Evolutionary conservation across 345 rosid species (phyloP).

Genomic region (Rhodomyrtus tomentosa): DNA sequence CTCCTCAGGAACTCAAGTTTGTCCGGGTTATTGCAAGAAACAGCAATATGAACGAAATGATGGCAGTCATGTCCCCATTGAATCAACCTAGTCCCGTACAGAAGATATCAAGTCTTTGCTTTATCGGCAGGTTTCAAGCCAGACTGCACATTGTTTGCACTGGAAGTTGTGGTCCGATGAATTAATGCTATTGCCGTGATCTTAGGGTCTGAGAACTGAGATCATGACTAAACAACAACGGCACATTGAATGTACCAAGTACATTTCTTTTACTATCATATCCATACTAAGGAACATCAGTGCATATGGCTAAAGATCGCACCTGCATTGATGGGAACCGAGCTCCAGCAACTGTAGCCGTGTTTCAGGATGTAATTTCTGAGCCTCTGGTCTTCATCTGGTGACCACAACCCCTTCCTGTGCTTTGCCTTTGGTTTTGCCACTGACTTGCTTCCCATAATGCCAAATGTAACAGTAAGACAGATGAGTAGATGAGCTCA

Average conservation of each 20-base stretch:
- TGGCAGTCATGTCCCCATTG: not conserved
- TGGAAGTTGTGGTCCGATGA: not conserved
- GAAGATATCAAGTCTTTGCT: not conserved
- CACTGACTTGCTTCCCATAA: conserved; percentile 31
- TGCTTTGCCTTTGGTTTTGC: conserved; percentile 54
- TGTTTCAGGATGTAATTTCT: conserved; percentile 41
- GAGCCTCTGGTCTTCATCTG: conserved; percentile 89
- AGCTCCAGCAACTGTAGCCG: conserved; percentile 87
- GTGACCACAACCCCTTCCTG: conserved; percentile 94
- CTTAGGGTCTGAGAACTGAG: not conserved
- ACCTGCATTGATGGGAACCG: conserved; percentile 85
- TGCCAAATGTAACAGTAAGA: not conserved
- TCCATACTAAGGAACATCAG: not conserved
- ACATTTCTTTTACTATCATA: not conserved
- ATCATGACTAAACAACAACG: not conserved
- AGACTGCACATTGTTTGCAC: not conserved
- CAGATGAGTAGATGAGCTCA: not conserved
- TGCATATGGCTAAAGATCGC: not conserved
- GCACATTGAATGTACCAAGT: not conserved
- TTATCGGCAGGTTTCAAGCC: not conserved
- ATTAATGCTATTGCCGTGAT: not conserved
- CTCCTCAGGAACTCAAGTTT: not conserved
- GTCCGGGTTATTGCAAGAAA: not conserved
- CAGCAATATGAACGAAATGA: not conserved
- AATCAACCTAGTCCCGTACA: not conserved